These are phyloP conservation scores for Saccharomyces kudriavzevii DNA, from an alignment of 805 yeast species.

Conservation along the genomic window DNA sequence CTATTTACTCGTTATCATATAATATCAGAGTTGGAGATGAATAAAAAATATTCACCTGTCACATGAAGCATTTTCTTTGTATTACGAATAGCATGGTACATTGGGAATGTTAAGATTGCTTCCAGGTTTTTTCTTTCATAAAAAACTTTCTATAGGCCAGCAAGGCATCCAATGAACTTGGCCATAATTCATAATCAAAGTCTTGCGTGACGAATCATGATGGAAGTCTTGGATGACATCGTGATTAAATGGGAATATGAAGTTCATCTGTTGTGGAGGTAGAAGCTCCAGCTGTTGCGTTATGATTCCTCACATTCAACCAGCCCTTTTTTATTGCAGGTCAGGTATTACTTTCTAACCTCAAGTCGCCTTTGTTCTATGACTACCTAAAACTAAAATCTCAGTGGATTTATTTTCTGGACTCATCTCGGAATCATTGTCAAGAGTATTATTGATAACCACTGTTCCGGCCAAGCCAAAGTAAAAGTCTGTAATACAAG, in stretches of 20 bases:
- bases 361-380: conserved; percentile 21
- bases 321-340: conserved; percentile 5
- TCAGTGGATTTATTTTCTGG: conserved; percentile 16
- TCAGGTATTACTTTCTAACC: conserved; percentile 20
- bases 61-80: neutral
- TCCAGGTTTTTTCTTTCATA: conserved; percentile 9
- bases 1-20: neutral
- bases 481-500: conserved; percentile 13
- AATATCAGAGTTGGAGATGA: neutral
- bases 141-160: conserved; percentile 11
- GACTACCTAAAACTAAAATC: conserved; percentile 17
- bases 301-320: conserved; percentile 11
- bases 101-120: conserved; percentile 7
- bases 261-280: conserved; percentile 14
- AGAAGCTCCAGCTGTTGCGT: conserved; percentile 16
- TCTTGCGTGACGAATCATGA: conserved; percentile 8
- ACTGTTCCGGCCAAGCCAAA: conserved; percentile 13
- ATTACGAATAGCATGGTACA: neutral
- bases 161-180: conserved; percentile 18
- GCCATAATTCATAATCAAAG: conserved; percentile 12
- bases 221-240: neutral
- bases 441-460: conserved; percentile 15
- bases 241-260: conserved; percentile 10
- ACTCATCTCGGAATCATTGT: conserved; percentile 12
- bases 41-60: neutral